Base-by-base conservation (phyloP, 495 filamentous ascomycete genomes). In the Aspergillus sparsus region DNA sequence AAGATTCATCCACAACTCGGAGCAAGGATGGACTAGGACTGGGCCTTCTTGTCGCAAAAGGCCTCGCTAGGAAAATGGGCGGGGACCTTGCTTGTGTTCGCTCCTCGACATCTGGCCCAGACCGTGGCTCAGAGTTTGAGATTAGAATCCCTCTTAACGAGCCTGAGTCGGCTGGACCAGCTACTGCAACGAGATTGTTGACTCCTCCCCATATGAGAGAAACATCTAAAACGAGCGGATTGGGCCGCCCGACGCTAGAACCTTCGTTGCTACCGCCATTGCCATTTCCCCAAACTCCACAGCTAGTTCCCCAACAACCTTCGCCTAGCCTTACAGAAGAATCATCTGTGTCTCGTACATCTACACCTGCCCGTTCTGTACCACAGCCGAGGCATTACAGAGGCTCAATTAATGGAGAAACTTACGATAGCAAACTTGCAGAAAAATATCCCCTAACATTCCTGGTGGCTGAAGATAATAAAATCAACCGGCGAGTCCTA, bases 381-480 rank as follows among this genome's bases (percentile, higher is more conserved):
- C 42, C 62, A n/a, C 65, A 53, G 33, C 18, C 56, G 6, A 70
- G 62, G 35, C 15, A 57, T 34, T 55, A 61, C 18, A 68, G 56
- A 35, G 39, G 60, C 7, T 58, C 67, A 5, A 70, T 72, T 6
- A 70, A 64, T 27, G 59, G 68, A 7, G 66, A 74, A 52, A 58
- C 60, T 2, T 71, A 74, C 55, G 75, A 78, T 52, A 73, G 70
- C 46, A 73, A 70, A 8, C 80, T 89, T 11, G 85, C 83, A 7
- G 72, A 76, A 47, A 83, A 82, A 59, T 75, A 83, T 62, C 87
- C 88, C 2, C 74, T 92, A 11, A 87, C 82, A 13, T 88, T 89
- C 62, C 81, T 92, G 6, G 85, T 93, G 7, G 90, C 86, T 13
- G 89, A 93, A 74, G 89, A 93, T 73, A 93, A 92, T 74, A 81